Conservation (phyloP, 371 early-diverging fungal species). For the Chytridium lagenaria region DNA sequence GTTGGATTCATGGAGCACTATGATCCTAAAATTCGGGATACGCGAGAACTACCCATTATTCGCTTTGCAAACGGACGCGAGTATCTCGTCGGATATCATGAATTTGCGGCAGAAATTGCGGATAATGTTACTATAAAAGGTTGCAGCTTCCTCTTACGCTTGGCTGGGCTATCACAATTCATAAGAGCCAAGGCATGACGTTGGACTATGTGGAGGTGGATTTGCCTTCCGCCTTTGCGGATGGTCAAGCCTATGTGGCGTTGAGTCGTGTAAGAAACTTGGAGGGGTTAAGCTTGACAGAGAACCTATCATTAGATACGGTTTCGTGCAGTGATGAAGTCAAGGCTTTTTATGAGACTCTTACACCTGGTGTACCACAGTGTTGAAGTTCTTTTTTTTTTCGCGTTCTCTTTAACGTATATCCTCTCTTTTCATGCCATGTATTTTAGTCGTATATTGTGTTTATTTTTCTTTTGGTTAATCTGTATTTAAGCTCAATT, state of each 20-base stretch:
- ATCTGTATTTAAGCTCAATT: neutral
- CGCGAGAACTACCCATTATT: constrained; percentile 43
- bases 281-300: constrained; percentile 40
- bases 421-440: too few species aligned
- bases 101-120: constrained; percentile 29
- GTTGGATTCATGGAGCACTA: constrained; percentile 41
- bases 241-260: constrained; percentile 92
- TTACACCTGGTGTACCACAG: neutral
- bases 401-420: too few species aligned
- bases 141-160: constrained; percentile 72
- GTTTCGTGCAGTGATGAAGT: constrained; percentile 22
- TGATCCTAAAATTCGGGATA: constrained; percentile 25
- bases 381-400: neutral
- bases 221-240: constrained; percentile 77
- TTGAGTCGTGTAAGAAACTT: constrained; percentile 73
- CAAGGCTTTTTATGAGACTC: constrained; percentile 28
- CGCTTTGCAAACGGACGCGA: constrained; percentile 28
- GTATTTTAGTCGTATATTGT: too few species aligned
- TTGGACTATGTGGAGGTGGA: constrained; percentile 82
- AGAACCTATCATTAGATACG: constrained; percentile 6
- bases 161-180: constrained; percentile 78
- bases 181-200: constrained; percentile 93
- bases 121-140: constrained; percentile 22
- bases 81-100: constrained; percentile 38
- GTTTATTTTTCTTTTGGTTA: neutral